These are phyloP conservation scores for Sugiyamaella sp. DNA, from an alignment of 1,139 yeast genomes.

Conservation along the genomic window DNA sequence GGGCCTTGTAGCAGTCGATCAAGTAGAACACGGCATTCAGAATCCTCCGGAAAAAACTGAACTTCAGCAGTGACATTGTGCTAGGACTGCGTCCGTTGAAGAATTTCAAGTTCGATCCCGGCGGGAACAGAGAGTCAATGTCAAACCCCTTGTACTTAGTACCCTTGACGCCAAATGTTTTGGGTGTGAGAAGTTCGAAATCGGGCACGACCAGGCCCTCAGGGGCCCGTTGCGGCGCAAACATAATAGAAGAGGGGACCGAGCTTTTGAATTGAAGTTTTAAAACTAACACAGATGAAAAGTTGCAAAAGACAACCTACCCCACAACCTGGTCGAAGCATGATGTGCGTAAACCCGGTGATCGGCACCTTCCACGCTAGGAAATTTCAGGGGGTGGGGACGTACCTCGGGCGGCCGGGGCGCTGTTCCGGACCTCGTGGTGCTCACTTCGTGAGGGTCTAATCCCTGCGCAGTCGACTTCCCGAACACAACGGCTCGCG, in stretches of 20 bases:
- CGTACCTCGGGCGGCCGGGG: background rate
- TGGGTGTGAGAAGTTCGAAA: conserved; percentile 29
- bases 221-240: background rate
- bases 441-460: no score
- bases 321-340: background rate
- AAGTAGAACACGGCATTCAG: conserved; percentile 22
- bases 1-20: conserved; percentile 21
- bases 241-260: no score
- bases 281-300: background rate
- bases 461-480: no score
- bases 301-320: no score
- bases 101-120: conserved; percentile 34
- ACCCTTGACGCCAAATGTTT: conserved; percentile 35
- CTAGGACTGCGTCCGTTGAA: conserved; percentile 19
- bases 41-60: conserved; percentile 31
- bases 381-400: conserved; percentile 6
- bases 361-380: background rate
- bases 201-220: background rate
- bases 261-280: no score
- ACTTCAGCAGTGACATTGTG: conserved; percentile 32
- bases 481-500: no score
- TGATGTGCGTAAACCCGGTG: background rate
- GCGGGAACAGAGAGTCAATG: conserved; percentile 33
- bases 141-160: conserved; percentile 32
- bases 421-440: background rate